Percentiles rank a stretch among this genome's conserved stretches.
Conservation (phyloP, 2,329 filamentous ascomycete genomes). For the Parastagonospora nodorum region DNA sequence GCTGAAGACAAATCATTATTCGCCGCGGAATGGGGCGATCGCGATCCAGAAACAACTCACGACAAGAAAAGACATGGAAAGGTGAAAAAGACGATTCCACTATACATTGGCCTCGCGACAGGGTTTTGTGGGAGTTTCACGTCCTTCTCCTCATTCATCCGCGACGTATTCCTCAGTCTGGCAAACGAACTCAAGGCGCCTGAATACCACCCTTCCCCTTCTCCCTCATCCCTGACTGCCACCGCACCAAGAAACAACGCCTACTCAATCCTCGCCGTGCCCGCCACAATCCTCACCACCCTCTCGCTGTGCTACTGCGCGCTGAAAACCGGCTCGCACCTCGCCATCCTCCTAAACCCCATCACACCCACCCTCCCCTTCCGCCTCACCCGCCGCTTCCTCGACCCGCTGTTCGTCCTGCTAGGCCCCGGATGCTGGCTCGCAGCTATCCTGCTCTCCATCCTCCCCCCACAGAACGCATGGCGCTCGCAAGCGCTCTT, state of each 20-base stretch:
- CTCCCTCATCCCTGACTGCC: conserved; percentile 31
- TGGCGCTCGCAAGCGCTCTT: conserved; percentile 82
- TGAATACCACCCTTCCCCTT: conserved; percentile 42
- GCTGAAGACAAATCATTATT: conserved; percentile 79
- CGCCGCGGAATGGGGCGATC: conserved; percentile 65
- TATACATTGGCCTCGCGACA: conserved; percentile 85
- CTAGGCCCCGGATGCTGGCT: conserved; percentile 79
- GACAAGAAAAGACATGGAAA: conserved; percentile 53
- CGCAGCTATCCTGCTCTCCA: conserved; percentile 72
- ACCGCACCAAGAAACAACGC: conserved; percentile 66
- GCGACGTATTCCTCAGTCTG: conserved; percentile 78
- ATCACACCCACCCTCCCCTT: conserved; percentile 66
- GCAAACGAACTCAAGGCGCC: conserved; percentile 72
- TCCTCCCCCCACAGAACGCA: conserved; percentile 68
- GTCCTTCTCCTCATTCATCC: conserved; percentile 84
- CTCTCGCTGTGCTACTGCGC: conserved; percentile 71
- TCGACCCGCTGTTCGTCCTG: conserved; percentile 68
- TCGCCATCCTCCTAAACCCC: conserved; percentile 67
- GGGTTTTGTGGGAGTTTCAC: conserved; percentile 91
- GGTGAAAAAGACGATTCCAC: conserved; percentile 81
- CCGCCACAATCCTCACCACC: conserved; percentile 76
- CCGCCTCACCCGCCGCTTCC: conserved; percentile 58
- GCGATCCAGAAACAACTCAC: conserved; percentile 23
- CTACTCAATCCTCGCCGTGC: conserved; percentile 80
- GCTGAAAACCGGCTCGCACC: conserved; percentile 73